phyloP scores from a whole-genome alignment of 2,329 filamentous ascomycete genomes.

The Metarhizium rileyi region DNA sequence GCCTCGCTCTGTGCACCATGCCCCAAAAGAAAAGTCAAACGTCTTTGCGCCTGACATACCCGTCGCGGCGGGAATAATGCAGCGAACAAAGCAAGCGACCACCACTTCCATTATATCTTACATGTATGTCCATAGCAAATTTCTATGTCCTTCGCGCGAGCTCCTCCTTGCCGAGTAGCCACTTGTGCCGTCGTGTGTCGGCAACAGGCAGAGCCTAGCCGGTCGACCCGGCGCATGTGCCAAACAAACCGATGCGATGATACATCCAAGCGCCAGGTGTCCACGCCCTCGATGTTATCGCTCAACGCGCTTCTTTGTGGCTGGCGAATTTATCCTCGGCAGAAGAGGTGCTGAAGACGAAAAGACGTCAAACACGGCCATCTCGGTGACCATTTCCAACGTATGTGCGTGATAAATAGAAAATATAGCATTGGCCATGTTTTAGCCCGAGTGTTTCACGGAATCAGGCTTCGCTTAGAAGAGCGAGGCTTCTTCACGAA shows the following conservation, averaged over 20 bases:
- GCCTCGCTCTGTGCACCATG: not conserved
- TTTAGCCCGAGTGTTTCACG: not conserved
- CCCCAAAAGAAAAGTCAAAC: conserved; percentile 3
- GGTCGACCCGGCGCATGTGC: not conserved
- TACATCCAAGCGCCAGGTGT: not conserved
- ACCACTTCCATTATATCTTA: not conserved
- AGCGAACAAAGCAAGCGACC: not conserved
- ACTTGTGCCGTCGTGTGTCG: not conserved
- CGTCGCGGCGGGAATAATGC: not conserved
- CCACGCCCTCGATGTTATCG: not conserved
- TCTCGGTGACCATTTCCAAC: conserved; percentile 13
- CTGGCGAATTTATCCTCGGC: not conserved
- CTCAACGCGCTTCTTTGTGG: not conserved
- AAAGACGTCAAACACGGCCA: conserved; percentile 15
- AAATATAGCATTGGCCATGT: not conserved
- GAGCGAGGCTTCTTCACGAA: conserved; percentile 44
- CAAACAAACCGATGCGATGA: not conserved
- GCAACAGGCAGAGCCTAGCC: not conserved
- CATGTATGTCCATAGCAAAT: not conserved
- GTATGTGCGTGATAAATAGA: not conserved
- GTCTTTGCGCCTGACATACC: not conserved
- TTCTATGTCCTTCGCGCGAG: not conserved
- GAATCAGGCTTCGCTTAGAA: conserved; percentile 12
- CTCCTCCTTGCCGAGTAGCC: not conserved
- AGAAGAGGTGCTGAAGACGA: too few species aligned